phyloP scores from a whole-genome alignment of 352 stramenopile genomes.

The Hyaloperonospora brassicae region DNA sequence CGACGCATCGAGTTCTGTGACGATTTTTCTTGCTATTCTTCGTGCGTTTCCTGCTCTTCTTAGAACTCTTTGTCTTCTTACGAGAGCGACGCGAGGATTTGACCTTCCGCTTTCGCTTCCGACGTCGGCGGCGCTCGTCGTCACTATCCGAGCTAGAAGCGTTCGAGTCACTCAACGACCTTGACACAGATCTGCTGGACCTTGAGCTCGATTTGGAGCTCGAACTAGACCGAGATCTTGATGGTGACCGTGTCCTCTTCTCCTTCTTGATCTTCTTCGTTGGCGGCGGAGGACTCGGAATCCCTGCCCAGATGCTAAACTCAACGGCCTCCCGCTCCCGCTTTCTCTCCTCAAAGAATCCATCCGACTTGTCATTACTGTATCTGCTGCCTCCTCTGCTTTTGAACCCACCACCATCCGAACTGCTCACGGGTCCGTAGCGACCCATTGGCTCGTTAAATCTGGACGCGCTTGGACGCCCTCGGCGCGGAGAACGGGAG shows the following conservation, averaged over 20 bases:
- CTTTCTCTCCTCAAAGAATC: conserved; percentile 72
- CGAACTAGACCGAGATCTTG: conserved; percentile 14
- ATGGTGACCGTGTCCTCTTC: conserved; percentile 16
- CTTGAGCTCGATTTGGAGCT: conserved; percentile 8
- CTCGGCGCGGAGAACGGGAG: conserved; percentile 23
- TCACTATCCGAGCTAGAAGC: conserved; percentile 26
- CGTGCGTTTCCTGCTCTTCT: conserved; percentile 30
- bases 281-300: conserved; percentile 56
- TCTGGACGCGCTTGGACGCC: conserved; percentile 19
- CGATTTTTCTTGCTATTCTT: conserved; percentile 24
- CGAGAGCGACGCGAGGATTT: conserved; percentile 29
- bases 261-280: conserved; percentile 47
- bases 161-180: conserved; percentile 19
- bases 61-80: conserved; percentile 32
- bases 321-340: conserved; percentile 43
- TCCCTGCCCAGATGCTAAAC: conserved; percentile 69
- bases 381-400: conserved; percentile 13
- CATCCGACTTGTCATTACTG: conserved; percentile 35
- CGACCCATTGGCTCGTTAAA: conserved; percentile 24
- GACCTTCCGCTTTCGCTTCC: conserved; percentile 29
- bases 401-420: conserved; percentile 16
- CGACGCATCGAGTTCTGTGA: conserved; percentile 19
- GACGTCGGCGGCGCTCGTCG: conserved; percentile 28
- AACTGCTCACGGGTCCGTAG: conserved; percentile 19
- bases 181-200: conserved; percentile 14